Percentiles rank a stretch among this genome's conserved stretches.
phyloP scores from a whole-genome alignment of 208 protist species.

The Angomonas desouzai region DNA sequence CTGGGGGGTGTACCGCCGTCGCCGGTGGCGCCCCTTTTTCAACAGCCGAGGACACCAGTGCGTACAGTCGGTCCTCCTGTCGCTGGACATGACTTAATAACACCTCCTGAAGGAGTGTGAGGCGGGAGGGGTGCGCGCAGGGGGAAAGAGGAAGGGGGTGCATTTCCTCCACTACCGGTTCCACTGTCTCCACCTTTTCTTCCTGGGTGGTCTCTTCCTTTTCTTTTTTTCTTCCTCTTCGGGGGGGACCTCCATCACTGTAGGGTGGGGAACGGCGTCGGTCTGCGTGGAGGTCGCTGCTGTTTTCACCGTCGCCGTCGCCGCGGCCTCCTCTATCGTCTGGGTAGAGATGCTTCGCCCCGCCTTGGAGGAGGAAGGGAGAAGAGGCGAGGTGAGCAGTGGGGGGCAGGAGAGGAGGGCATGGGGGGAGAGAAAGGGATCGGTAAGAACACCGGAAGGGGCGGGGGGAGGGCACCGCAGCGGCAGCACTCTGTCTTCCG shows the following conservation, averaged over 20 bases:
- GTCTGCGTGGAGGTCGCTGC: not conserved
- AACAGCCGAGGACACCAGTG: not conserved
- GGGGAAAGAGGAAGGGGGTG: no score
- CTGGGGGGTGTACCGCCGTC: no score
- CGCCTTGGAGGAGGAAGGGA: not conserved
- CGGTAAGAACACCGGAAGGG: not conserved
- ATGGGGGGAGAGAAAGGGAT: not conserved
- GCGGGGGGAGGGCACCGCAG: no score
- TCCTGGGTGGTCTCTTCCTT: no score
- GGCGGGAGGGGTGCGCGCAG: no score
- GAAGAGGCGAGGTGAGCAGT: not conserved
- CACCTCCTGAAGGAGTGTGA: not conserved
- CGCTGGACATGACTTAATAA: not conserved
- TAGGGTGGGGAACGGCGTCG: not conserved
- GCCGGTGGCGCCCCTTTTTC: no score
- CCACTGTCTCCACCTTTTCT: not conserved
- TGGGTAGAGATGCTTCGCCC: not conserved
- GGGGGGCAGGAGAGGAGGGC: not conserved
- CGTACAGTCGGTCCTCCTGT: not conserved
- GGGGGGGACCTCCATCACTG: not conserved
- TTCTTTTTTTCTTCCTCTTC: no score
- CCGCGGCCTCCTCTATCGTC: no score
- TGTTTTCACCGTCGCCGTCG: no score
- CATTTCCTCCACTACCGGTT: not conserved
- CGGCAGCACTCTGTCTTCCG: not conserved